Evolutionary conservation across 2,329 filamentous ascomycete genomes (phyloP), one percentile per base, ranked within the genome.

Genomic region (Rutstroemia sp.): DNA sequence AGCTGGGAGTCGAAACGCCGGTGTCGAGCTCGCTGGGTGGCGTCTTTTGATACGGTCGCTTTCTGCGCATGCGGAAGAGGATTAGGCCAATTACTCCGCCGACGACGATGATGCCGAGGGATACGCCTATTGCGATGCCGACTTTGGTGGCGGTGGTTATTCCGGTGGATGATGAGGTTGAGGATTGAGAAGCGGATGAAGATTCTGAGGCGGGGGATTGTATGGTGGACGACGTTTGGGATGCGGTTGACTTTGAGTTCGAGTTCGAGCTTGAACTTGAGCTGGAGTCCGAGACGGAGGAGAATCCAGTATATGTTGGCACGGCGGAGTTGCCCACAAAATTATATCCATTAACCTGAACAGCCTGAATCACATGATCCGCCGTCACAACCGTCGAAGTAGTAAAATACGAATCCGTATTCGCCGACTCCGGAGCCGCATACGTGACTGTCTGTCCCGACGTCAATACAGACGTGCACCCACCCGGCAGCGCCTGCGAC

Each of bases 271-370:
- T 17, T 12, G 38, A 40, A 17, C 16, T 40, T 17, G 38, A 12
- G 39, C n/a, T 34, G 7, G 40, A 21, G 21, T 39, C 23, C 0
- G 40, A 14, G 6, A 23, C 21, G 23, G 49, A 51, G 30, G 23
- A n/a, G 17, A 53, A 53, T 30, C 27, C 51, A 5, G 51, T 54
- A 10, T 16, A 23, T 40, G 51, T 48, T 1, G 51, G n/a, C 12
- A 23, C 12, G 1, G 51, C 51, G 2, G 44, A 48, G 30, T 54
- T 54, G 9, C 51, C 51, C 16, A 48, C 21, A n/a, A 51, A 56
- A 17, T 56, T 56, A 5, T 45, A 56, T 25, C 54, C 54, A 21
- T 56, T 51, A 5, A 56, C 47, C 4, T 56, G 54, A 7, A 45
- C 51, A 14, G 42, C 54, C 7, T 14, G 10, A 5, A 44, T 12